Evolutionary conservation across 495 filamentous ascomycete species (phyloP), one percentile per base, ranked within the genome.

Genomic region (Achaetomiella virescens): DNA sequence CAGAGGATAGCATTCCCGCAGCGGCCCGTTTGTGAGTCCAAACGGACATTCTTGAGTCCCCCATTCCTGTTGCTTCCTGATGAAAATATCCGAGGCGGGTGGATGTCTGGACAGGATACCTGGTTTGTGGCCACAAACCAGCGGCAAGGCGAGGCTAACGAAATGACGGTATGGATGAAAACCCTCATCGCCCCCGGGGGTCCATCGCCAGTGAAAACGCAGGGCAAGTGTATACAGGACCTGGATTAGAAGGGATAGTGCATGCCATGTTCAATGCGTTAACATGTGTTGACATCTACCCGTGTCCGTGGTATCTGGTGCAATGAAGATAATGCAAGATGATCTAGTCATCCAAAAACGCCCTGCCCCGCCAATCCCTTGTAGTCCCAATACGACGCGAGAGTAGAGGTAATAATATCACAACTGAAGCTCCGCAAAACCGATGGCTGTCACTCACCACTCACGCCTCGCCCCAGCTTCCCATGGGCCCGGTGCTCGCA

Each of bases 381-480:
- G 40, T 17, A 22, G 24, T 17, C 38, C 57, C 21, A 54, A 51
- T 47, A 46, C 55, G 53, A 48, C 54, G 50, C 56, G 44, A 55
- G 50, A 61, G 57, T 58, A 68, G 29, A 20, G 31, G 1, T 10
- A 51, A 37, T 51, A n/a, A 52, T 36, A 44, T 44, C 44, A 53
- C 50, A 44, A 42, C 17, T 18, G 45, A 35, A 21, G 36, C 21
- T 33, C n/a, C 12, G 25, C 36, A 7, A 11, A 4, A 44, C 20
- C 20, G 25, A 53, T 29, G 42, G 41, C 52, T 54, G 29, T 20
- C 40, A 18, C 20, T 36, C 41, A 21, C n/a, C 42, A 12, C 36
- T 60, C 59, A 89, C 2, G 82, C 80, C 70, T 90, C 88, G 17
- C 87, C 88, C 84, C 87, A 90, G 48, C 80, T 81, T 20, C 88